Conservation (phyloP, 2,329 filamentous ascomycete genomes). For the Pseudogymnoascus sp. region DNA sequence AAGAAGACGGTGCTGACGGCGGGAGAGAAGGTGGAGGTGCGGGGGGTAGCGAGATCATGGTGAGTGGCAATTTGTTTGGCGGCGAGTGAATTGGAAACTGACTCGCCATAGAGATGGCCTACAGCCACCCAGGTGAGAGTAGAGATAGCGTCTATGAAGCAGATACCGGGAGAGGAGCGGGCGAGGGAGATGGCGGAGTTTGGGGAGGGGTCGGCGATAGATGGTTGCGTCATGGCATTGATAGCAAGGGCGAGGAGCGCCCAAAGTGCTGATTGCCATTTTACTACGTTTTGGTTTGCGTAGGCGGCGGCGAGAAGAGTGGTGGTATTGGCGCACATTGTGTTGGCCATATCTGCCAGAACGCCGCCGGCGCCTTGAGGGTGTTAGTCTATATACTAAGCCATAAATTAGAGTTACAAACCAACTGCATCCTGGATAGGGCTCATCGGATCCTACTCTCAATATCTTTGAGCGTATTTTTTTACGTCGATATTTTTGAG, state of each 20-base stretch:
- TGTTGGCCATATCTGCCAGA: not conserved
- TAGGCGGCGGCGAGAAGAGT: not conserved
- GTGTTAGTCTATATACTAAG: not conserved
- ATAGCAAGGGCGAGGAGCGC: conserved; percentile 15
- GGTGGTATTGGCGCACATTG: not conserved
- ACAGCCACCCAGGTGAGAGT: conserved; percentile 10
- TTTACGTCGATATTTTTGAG: not conserved
- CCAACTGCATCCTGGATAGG: not conserved
- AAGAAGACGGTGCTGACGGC: not conserved
- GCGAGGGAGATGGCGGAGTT: conserved; percentile 15
- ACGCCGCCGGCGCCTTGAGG: not conserved
- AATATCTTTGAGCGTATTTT: not conserved
- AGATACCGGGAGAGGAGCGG: conserved; percentile 16
- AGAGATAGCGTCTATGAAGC: conserved; percentile 14
- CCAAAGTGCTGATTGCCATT: conserved; percentile 20
- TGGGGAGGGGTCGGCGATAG: conserved; percentile 12
- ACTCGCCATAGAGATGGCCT: not conserved
- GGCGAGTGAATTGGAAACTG: not conserved
- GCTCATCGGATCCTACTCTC: not conserved
- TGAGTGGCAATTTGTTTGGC: not conserved
- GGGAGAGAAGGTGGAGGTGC: not conserved
- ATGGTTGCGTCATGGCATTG: conserved; percentile 20
- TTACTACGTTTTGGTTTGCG: not conserved
- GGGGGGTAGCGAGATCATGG: no score
- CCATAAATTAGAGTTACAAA: not conserved